Evolutionary conservation across 495 filamentous ascomycete species (phyloP).

Genomic region (Aspergillus incahuasiensis): DNA sequence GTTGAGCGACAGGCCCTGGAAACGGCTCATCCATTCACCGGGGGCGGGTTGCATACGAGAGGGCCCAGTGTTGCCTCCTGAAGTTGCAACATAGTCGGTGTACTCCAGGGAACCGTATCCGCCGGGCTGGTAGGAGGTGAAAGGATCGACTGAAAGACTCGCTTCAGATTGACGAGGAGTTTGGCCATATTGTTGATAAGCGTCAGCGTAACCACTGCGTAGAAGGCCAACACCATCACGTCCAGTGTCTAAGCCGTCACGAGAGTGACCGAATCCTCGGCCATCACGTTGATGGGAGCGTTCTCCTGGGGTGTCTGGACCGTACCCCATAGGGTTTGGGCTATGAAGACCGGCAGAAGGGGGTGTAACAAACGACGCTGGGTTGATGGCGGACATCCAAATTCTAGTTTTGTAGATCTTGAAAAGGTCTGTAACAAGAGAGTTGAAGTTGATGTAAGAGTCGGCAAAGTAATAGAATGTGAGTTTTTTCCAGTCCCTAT

Average conservation of each 20-base stretch:
- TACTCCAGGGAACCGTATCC: constrained; percentile 34
- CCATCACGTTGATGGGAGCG: constrained; percentile 34
- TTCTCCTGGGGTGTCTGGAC: constrained; percentile 30
- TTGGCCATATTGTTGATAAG: constrained; percentile 35
- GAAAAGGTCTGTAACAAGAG: constrained; percentile 92
- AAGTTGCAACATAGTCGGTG: constrained; percentile 28
- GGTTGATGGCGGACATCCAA: constrained; percentile 99
- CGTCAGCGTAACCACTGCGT: constrained; percentile 33
- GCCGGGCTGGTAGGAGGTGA: constrained; percentile 29
- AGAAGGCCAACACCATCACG: constrained; percentile 31
- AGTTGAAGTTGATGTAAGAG: constrained; percentile 98
- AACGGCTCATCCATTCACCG: constrained; percentile 42
- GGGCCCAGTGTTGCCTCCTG: constrained; percentile 21
- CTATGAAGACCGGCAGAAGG: constrained; percentile 63
- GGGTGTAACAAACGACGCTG: constrained; percentile 86
- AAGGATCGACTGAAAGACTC: constrained; percentile 30
- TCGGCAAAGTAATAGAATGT: constrained; percentile 99
- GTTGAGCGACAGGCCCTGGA: constrained; percentile 50
- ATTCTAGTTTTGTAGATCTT: constrained; percentile 98
- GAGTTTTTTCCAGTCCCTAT: constrained; percentile 96
- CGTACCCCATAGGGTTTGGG: constrained; percentile 32
- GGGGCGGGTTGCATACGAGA: constrained; percentile 35
- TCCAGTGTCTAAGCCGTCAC: constrained; percentile 27
- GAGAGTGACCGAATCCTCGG: constrained; percentile 25
- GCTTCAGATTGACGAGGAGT: constrained; percentile 28